Evolutionary conservation across 768 basidiomycete genomes (phyloP).

Genomic region (Russula emetica): DNA sequence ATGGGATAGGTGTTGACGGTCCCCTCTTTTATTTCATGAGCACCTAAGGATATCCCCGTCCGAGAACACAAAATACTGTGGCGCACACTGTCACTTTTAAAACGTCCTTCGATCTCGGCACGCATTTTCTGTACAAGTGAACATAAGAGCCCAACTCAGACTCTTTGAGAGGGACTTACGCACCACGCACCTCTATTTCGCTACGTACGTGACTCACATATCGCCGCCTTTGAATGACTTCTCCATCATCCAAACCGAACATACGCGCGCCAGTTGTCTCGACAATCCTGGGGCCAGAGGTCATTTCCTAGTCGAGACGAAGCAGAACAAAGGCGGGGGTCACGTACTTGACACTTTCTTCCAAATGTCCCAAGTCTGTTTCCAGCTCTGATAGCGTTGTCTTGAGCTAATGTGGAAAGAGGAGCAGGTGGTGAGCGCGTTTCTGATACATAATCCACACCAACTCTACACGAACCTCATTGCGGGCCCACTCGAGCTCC

Average conservation of each 20-base stretch:
- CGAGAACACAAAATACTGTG: background rate
- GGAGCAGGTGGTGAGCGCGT: background rate
- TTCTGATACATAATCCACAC: background rate
- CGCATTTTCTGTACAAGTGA: slow-evolving; percentile 61
- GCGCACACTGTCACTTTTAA: slow-evolving; percentile 25
- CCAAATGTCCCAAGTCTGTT: slow-evolving; percentile 88
- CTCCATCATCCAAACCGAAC: slow-evolving; percentile 76
- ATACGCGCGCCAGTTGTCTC: slow-evolving; percentile 78
- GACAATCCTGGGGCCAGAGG: slow-evolving; percentile 56
- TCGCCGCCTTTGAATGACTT: slow-evolving; percentile 68
- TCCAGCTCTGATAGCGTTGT: slow-evolving; percentile 74
- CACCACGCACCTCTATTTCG: slow-evolving; percentile 70
- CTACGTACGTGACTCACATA: slow-evolving; percentile 72
- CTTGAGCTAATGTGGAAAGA: slow-evolving; percentile 45
- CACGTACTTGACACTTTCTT: slow-evolving; percentile 82
- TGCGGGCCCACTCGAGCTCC: slow-evolving; percentile 73
- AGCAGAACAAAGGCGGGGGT: background rate
- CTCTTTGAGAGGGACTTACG: slow-evolving; percentile 4
- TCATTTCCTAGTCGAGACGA: background rate
- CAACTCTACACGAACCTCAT: slow-evolving; percentile 50
- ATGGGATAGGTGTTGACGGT: slow-evolving; percentile 6
- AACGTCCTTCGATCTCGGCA: slow-evolving; percentile 45
- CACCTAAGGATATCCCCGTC: background rate
- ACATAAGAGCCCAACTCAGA: slow-evolving; percentile 1
- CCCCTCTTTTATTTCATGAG: slow-evolving; percentile 9